These are phyloP conservation scores for Wallacemonas sp. DNA, from an alignment of 208 protist genomes.

Conservation along the genomic window DNA sequence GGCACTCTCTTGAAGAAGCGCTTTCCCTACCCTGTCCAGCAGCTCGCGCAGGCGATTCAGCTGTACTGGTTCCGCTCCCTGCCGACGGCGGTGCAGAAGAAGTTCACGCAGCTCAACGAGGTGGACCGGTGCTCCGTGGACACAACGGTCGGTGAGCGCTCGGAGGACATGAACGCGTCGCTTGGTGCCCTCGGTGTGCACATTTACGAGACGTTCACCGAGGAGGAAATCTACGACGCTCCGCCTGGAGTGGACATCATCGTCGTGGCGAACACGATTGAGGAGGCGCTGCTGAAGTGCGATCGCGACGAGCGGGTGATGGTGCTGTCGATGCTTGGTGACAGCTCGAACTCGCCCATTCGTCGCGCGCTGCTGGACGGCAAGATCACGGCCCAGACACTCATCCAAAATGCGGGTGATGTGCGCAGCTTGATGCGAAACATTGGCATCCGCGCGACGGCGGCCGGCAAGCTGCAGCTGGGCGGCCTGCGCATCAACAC, in stretches of 20 bases:
- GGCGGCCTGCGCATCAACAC: conserved; percentile 6
- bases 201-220: conserved; percentile 64
- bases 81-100: conserved; percentile 36
- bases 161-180: conserved; percentile 23
- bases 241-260: conserved; percentile 31
- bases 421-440: conserved; percentile 34
- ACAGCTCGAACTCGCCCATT: conserved; percentile 36
- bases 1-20: conserved; percentile 47
- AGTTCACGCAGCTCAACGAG: conserved; percentile 40
- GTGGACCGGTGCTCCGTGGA: conserved; percentile 53
- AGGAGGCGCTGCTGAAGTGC: conserved; percentile 34
- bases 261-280: conserved; percentile 33
- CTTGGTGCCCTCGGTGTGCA: conserved; percentile 64
- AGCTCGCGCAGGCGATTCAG: conserved; percentile 63
- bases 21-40: conserved; percentile 41
- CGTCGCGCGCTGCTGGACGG: conserved; percentile 57
- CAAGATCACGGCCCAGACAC: conserved; percentile 43
- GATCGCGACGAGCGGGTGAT: conserved; percentile 41
- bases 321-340: conserved; percentile 36
- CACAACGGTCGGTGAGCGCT: conserved; percentile 34
- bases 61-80: conserved; percentile 77
- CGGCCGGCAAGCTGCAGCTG: neutral
- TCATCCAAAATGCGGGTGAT: conserved; percentile 40
- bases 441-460: conserved; percentile 18
- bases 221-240: conserved; percentile 65